Evolutionary conservation across 495 filamentous ascomycete genomes (phyloP), one percentile per base, ranked within the genome.

Genomic region (Lophiotrema nucula): DNA sequence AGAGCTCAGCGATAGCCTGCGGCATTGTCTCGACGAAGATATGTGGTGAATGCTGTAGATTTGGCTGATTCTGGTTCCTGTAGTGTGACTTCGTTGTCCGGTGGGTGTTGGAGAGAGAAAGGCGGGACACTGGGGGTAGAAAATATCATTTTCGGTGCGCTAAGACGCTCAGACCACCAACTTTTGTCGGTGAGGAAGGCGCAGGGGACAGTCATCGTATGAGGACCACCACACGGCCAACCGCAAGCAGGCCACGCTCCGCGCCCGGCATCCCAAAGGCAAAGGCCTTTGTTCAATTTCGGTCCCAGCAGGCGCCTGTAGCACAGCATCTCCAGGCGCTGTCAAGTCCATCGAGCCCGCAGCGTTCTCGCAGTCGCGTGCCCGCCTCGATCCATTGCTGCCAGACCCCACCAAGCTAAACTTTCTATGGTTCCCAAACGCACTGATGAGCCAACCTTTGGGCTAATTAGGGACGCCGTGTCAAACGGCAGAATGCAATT

Each of bases 1-100:
- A 95, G 87, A 95, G 89, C 88, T 87, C 88, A 90, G 84, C 88
- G 88, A 89, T 81, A 76, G 87, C 87, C 87, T 88, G 81, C 75
- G 85, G 87, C 84, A 84, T 85, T 77, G 79, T 83, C 79, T 89
- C 83, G 88, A 95, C 89, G 83, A 87, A 88, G 72, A 60, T 56
- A 70, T 67, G 64, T 38, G 67, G 72, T 72, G 59, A 73, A 70
- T 72, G 68, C 65, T 60, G 68, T 63, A 57, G 67, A 39, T 64
- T 24, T 38, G 43, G 39, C 35, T 58, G 23, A 42, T 31, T 56
- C 21, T n/a, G 60, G 59, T 64, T 33, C 59, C 45, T 66, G 47
- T 80, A 82, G 75, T 73, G 76, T 76, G 83, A 86, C 83, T 86
- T 86, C 80, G 82, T 83, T 85, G 84, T 84, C 81, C 86, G 33